Evolutionary conservation across 2,329 filamentous ascomycete genomes (phyloP).

Genomic region (Scopulariopsis brevicaulis): DNA sequence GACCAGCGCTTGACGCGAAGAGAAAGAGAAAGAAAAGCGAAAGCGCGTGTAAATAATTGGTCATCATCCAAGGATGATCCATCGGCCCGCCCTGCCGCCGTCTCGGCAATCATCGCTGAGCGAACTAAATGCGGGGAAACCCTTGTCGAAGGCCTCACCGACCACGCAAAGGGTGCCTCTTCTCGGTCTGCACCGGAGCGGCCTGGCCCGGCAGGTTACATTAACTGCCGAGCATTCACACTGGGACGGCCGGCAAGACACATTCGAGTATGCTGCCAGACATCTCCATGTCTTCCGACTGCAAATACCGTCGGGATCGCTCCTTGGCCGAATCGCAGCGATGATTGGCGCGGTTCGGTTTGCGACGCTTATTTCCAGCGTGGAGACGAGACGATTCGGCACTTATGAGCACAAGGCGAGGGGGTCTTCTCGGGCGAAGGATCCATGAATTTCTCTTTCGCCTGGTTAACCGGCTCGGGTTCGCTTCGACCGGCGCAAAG

Average conservation of each 20-base stretch:
- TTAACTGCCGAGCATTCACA: neutral
- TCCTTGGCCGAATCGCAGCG: neutral
- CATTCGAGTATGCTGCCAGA: too few relatives aligned
- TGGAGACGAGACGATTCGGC: neutral
- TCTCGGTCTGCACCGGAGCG: neutral
- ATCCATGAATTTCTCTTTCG: neutral
- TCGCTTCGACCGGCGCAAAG: conserved; percentile 1
- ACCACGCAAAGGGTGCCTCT: neutral
- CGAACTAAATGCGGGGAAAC: neutral
- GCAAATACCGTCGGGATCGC: neutral
- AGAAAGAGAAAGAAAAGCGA: neutral
- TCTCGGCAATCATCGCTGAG: neutral
- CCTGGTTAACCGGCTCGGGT: neutral
- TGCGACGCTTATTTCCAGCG: neutral
- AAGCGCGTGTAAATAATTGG: neutral
- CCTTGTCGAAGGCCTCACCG: neutral
- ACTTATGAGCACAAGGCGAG: neutral
- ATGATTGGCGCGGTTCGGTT: neutral
- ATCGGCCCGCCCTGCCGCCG: neutral
- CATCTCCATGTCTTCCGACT: neutral
- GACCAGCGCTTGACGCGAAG: neutral
- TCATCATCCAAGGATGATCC: neutral
- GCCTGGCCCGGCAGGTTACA: neutral
- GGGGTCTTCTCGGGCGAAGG: neutral
- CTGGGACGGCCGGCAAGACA: neutral